phyloP scores from a whole-genome alignment of 2,329 filamentous ascomycete genomes.

The Penicillium sp. region DNA sequence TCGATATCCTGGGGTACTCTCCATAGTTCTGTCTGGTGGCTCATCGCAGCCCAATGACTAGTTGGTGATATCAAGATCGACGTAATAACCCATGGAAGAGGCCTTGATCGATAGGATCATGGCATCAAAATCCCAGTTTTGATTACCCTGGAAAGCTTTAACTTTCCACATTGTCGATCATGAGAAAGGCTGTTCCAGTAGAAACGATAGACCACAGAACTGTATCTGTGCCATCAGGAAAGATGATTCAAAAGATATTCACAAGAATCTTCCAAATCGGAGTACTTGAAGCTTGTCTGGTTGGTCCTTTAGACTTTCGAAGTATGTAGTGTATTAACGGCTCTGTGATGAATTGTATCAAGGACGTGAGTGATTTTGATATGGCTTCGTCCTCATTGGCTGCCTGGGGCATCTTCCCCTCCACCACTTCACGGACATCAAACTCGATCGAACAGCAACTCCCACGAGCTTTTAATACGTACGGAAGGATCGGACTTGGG shows the following conservation, averaged over 20 bases:
- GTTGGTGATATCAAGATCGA: background rate
- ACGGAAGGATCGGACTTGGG: background rate
- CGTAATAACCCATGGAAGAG: background rate
- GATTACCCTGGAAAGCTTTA: background rate
- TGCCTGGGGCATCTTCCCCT: slow-evolving; percentile 18
- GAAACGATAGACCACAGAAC: too few species aligned
- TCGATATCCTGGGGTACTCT: background rate
- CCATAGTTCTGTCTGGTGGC: background rate
- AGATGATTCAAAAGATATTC: too few species aligned
- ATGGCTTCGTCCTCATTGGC: slow-evolving; percentile 39
- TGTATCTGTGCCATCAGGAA: too few species aligned
- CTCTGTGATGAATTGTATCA: background rate
- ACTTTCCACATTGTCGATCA: background rate
- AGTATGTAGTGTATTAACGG: background rate
- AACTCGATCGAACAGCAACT: slow-evolving; percentile 8
- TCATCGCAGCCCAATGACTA: background rate
- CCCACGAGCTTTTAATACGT: background rate
- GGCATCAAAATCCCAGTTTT: background rate
- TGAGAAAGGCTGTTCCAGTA: background rate
- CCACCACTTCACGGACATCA: slow-evolving; percentile 5
- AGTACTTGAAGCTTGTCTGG: too few species aligned
- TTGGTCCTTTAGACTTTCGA: too few species aligned
- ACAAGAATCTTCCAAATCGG: too few species aligned
- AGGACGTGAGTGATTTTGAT: slow-evolving; percentile 31
- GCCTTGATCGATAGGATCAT: background rate